These are phyloP conservation scores for Xylariaceae sp. DNA, from an alignment of 2,329 filamentous ascomycete species.

Conservation along the genomic window DNA sequence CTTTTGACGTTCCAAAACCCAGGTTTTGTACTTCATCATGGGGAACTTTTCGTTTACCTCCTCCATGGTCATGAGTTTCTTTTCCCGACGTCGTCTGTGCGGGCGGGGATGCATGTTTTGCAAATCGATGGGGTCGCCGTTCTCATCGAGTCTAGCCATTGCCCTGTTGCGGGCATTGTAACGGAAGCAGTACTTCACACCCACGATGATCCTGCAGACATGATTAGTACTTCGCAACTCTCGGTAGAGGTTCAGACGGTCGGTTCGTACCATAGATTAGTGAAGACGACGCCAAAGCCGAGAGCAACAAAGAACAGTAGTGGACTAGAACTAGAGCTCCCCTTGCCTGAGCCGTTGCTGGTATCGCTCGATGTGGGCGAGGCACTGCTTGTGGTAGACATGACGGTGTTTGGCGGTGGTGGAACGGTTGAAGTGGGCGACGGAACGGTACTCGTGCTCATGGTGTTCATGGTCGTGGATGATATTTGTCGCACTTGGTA, in stretches of 20 bases:
- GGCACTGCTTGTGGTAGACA: conserved; percentile 10
- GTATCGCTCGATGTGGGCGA: conserved; percentile 17
- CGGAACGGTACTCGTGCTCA: too few species aligned
- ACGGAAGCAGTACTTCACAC: conserved; percentile 98
- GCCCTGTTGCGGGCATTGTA: conserved; percentile 93
- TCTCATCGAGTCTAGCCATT: conserved; percentile 65
- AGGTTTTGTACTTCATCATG: conserved; percentile 92
- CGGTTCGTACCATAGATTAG: conserved; percentile 85
- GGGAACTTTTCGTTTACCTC: conserved; percentile 98
- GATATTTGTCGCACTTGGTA: conserved; percentile 23
- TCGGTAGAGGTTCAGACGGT: not conserved
- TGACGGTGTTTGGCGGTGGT: conserved; percentile 13
- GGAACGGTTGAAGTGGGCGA: conserved; percentile 10
- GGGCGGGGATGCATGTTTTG: conserved; percentile 74
- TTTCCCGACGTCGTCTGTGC: conserved; percentile 84
- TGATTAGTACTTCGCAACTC: conserved; percentile 14
- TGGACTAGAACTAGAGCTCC: conserved; percentile 57
- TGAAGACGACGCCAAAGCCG: conserved; percentile 97
- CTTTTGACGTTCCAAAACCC: conserved; percentile 78
- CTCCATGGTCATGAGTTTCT: conserved; percentile 98
- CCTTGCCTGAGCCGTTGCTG: conserved; percentile 19
- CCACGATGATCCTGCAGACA: conserved; percentile 85
- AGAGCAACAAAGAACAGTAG: conserved; percentile 91
- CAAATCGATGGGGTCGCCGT: conserved; percentile 84
- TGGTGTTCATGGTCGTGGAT: conserved; percentile 6